Base-by-base conservation (phyloP, 2,329 filamentous ascomycete genomes). In the Fusarium duplospermum region DNA sequence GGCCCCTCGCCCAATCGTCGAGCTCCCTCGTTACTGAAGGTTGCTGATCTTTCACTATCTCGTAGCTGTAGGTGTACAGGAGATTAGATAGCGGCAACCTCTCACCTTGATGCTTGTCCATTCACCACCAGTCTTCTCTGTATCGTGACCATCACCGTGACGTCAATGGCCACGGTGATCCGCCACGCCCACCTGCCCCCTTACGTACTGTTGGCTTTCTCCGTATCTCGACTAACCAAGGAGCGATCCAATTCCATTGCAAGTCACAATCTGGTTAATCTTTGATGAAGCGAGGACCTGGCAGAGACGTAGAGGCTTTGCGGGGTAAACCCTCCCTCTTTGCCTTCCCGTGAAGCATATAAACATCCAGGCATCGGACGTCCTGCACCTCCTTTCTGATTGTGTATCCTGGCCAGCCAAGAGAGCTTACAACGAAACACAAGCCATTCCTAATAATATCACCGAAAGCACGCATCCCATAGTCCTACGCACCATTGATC, bases 91-190 rank as follows among this genome's bases (percentile, higher is more conserved):
- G 60, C 64, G 54, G 54, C 72, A 70, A 68, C 67, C 67, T 63
- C 67, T 66, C 59, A 20, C 47, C 36, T 20, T 36, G 20, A 47
- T 56, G 38, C 11, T 69, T 45, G 42, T 36, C 58, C 71, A 74
- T 60, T 66, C 58, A 63, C 22, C 35, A 62, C 50, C 27, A 27
- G 14, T 36, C 54, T 33, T 47, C 33, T 40, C 40, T 24, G 56
- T 76, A 74, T 77, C 64, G 76, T 77, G 75, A 77, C 71, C 75
- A 78, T 78, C 72, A 77, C 70, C 64, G 71, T 79, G 77, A 79
- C 77, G 77, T 79, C 77, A 78, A 78, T 68, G 69, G 70, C 66
- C 64, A 27, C 57, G 72, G 74, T 62, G 70, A 74, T 75, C 75
- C 57, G 71, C 75, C 72, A 73, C 74, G 59, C 29, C 50, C 60